Base-by-base conservation (phyloP, 1,284 basidiomycete genomes). In the Exobasidium rhododendri region DNA sequence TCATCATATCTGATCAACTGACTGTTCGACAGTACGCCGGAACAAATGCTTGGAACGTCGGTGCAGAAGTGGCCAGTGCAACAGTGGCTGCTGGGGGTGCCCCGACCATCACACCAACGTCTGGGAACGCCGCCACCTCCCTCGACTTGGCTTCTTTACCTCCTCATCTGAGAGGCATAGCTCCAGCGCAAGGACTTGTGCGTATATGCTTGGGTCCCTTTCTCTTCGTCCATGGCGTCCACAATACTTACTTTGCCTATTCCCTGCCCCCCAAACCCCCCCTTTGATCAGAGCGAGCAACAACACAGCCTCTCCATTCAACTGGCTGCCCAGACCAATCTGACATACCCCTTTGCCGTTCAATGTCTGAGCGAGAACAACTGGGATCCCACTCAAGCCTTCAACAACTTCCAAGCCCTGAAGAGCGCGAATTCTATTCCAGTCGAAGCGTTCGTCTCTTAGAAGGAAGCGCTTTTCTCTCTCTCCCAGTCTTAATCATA, bases 1-100 rank as follows among this genome's bases (percentile, higher is more conserved):
- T 88, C 55, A 89, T 98, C 70, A 83, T 97, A 5, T 94, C 91
- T 24, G 94, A 98, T 79, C 88, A 90, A 71, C 85, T 91, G 80
- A 88, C 87, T 22, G 83, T 97, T 49, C 88, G 93, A 47, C 85
- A 84, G 24, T 96, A 92, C 80, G 90, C 92, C 5, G 89, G 86
- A 71, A 86, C 86, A 44, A 86, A 87, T 51, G 89, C 90, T 1
- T 96, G 69, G 70, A 73, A 75, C 43, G 60, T 69, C 0, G 67
- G 71, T 29, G 59, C 70, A 32, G 55, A 75, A 73, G 54, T 17
- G 7, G 47, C 61, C 32, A 59, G 58, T 58, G 45, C 43, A 66
- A 64, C 5, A 60, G 58, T 2, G 52, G 40, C 67, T 65, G 56
- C 6, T 56, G 11, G 44, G 30, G 50, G 14, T 17, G 54, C 20